phyloP scores from a whole-genome alignment of 192 early-diverging fungal genomes.

The Backusella mclennaniae region DNA sequence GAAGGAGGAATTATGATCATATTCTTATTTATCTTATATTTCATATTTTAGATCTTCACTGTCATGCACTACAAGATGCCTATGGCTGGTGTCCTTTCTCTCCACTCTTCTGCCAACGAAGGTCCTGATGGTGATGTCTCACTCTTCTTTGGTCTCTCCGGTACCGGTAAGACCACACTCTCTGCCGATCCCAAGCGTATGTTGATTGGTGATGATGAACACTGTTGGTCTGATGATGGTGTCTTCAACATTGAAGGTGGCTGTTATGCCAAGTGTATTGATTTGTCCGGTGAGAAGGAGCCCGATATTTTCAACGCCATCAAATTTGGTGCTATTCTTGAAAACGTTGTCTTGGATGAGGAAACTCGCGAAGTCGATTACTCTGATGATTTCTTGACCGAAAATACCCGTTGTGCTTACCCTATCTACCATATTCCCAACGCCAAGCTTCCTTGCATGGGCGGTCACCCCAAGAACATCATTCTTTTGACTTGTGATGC shows the following conservation, averaged over 20 bases:
- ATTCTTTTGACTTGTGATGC: conserved; percentile 96
- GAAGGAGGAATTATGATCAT: not conserved
- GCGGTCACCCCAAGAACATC: conserved; percentile 91
- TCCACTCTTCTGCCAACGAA: conserved; percentile 96
- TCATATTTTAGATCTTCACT: conserved; percentile 67
- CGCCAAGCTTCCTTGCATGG: conserved; percentile 91
- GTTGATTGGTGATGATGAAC: conserved; percentile 99
- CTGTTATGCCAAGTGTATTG: conserved; percentile 98
- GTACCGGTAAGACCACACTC: conserved; percentile 98
- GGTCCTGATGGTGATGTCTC: conserved; percentile 88
- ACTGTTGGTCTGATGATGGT: conserved; percentile 97
- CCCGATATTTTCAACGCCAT: conserved; percentile 98
- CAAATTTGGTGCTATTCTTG: conserved; percentile 88
- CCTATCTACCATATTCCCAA: conserved; percentile 95
- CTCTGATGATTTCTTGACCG: conserved; percentile 75
- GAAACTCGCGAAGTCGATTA: conserved; percentile 79
- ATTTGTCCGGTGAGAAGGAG: conserved; percentile 94
- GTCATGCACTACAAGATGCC: conserved; percentile 99
- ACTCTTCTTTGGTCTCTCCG: conserved; percentile 97
- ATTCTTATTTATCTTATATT: not conserved
- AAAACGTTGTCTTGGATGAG: conserved; percentile 88
- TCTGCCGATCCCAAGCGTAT: conserved; percentile 90
- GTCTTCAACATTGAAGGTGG: conserved; percentile 99
- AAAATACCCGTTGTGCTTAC: conserved; percentile 97
- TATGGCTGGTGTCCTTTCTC: conserved; percentile 83